Evolutionary conservation across 2,329 filamentous ascomycete genomes (phyloP).

Genomic region (Trichoderma harzianum): DNA sequence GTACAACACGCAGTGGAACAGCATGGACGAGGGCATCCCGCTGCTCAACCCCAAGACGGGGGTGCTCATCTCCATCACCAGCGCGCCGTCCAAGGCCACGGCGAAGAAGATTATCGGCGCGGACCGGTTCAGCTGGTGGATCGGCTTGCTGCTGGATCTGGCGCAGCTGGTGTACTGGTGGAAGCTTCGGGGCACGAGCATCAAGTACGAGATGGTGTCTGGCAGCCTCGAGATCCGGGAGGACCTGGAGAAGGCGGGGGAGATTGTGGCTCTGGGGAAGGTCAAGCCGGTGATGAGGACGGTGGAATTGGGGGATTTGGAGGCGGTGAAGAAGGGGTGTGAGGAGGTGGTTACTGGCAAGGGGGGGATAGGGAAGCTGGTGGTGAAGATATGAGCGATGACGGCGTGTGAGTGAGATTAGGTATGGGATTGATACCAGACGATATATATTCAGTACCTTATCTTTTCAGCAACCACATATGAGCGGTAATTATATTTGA

Average conservation of each 20-base stretch:
- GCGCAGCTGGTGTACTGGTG: conserved; percentile 41
- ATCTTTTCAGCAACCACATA: too few species aligned
- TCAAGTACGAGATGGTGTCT: conserved; percentile 45
- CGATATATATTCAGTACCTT: not conserved
- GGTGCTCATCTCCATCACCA: conserved; percentile 41
- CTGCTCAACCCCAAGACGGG: conserved; percentile 37
- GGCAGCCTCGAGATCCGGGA: conserved; percentile 39
- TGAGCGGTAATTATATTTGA: not conserved
- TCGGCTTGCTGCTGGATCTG: conserved; percentile 35
- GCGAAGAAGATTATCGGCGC: conserved; percentile 32
- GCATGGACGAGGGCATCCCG: conserved; percentile 38
- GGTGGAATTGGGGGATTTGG: conserved; percentile 42
- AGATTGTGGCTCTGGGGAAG: conserved; percentile 40
- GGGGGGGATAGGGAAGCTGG: conserved; percentile 29
- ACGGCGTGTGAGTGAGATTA: too few species aligned
- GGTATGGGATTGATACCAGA: too few species aligned
- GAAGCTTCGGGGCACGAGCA: conserved; percentile 42
- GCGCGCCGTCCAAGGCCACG: conserved; percentile 33
- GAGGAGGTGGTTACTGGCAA: conserved; percentile 33
- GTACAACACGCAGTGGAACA: conserved; percentile 44
- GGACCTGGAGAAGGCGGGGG: conserved; percentile 41
- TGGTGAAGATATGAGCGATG: conserved; percentile 24
- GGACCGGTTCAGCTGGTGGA: conserved; percentile 34
- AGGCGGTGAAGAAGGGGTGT: conserved; percentile 40
- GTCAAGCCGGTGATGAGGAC: conserved; percentile 41